Evolutionary conservation across 164 flowering plant species (phyloP).

Genomic region (Hamamelis virginiana): DNA sequence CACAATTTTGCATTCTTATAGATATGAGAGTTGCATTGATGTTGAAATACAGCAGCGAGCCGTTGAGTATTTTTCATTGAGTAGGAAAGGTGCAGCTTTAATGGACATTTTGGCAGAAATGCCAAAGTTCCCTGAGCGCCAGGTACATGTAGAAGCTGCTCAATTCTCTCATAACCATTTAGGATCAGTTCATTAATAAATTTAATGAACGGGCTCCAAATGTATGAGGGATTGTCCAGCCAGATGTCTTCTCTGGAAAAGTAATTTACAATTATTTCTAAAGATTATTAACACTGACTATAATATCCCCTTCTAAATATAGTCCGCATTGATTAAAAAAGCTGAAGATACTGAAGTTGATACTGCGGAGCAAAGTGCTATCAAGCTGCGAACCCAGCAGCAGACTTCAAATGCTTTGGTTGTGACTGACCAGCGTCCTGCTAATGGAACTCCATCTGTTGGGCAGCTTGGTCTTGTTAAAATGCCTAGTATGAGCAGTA

Average conservation of each 20-base stretch:
- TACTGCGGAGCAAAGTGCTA: constrained; percentile 98
- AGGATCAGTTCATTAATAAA: constrained; percentile 1
- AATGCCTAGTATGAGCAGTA: constrained; percentile 57
- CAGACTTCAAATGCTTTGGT: constrained; percentile 88
- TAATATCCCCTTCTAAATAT: constrained; percentile 6
- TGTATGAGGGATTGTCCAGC: background rate
- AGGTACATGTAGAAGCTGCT: constrained; percentile 39
- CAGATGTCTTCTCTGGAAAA: background rate
- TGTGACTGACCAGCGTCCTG: constrained; percentile 70
- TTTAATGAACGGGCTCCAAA: background rate
- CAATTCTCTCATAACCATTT: background rate
- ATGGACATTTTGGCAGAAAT: constrained; percentile 95
- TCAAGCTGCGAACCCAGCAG: constrained; percentile 84
- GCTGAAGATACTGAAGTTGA: constrained; percentile 94
- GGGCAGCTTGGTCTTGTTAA: constrained; percentile 69
- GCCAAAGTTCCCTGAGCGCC: constrained; percentile 99
- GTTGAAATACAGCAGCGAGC: constrained; percentile 98
- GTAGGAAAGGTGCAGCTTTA: constrained; percentile 84
- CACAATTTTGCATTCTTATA: constrained; percentile 18
- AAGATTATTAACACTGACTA: constrained; percentile 13
- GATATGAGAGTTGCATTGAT: constrained; percentile 97
- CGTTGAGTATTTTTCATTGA: constrained; percentile 81
- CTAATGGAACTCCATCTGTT: constrained; percentile 63
- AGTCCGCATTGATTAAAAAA: constrained; percentile 89
- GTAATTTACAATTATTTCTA: background rate